These are phyloP conservation scores for Microcyclosporella mali DNA, from an alignment of 2,329 filamentous ascomycete species.

Conservation along the genomic window DNA sequence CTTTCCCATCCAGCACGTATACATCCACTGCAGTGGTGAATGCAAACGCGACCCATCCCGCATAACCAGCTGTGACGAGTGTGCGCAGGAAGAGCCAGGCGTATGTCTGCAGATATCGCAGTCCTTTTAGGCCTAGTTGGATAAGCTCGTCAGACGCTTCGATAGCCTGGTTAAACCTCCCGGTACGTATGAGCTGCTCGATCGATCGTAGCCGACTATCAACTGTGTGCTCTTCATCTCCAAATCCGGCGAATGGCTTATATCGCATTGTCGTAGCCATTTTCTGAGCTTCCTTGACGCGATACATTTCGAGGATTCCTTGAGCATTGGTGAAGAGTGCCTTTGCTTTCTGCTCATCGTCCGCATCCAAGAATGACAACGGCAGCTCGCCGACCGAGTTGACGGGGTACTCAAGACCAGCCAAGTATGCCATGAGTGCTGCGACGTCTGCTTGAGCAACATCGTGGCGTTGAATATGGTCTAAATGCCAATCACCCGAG, in stretches of 20 bases:
- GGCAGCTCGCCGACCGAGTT: conserved; percentile 95
- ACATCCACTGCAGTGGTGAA: conserved; percentile 81
- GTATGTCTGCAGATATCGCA: conserved; percentile 94
- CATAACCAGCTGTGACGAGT: conserved; percentile 80
- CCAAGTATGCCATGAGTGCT: conserved; percentile 88
- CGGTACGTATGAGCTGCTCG: conserved; percentile 57
- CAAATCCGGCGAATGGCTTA: conserved; percentile 66
- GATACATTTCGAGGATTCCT: conserved; percentile 91
- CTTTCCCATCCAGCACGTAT: conserved; percentile 70
- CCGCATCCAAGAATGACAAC: conserved; percentile 69
- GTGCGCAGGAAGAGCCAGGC: conserved; percentile 94
- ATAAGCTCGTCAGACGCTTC: conserved; percentile 70
- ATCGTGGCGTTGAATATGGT: conserved; percentile 77
- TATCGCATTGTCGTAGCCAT: conserved; percentile 69
- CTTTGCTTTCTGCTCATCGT: conserved; percentile 69
- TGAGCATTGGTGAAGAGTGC: conserved; percentile 78
- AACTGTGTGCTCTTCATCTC: conserved; percentile 55
- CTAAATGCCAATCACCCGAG: conserved; percentile 80
- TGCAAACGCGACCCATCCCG: conserved; percentile 93
- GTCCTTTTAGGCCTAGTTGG: conserved; percentile 67
- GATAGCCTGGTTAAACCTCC: conserved; percentile 70
- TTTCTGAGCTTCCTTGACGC: conserved; percentile 85
- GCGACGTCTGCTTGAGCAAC: conserved; percentile 92
- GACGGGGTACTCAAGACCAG: conserved; percentile 81
- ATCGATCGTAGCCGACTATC: conserved; percentile 65